Evolutionary conservation across 805 yeast species (phyloP), one percentile per base, ranked within the genome.

Genomic region (Isabelozyma gotoi): DNA sequence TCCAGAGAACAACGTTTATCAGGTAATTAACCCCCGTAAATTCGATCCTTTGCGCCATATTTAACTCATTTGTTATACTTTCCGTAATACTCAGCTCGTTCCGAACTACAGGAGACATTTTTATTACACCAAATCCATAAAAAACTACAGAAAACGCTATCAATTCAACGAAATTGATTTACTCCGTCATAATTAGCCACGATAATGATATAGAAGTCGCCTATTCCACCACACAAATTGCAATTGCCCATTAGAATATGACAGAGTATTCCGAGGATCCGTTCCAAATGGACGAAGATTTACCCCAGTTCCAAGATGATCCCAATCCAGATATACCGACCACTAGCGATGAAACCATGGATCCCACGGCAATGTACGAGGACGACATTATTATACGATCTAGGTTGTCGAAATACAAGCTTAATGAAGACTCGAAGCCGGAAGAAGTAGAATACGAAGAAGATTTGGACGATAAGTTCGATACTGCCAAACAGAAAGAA

Each of bases 221-320:
- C 16, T 31, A 14, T 14, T 4, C 17, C 7, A 20, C 17, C 5
- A 36, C 7, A 11, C 18, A 36, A 36, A 11, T 10, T 11, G 19
- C 20, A n/a, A n/a, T n/a, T n/a, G n/a, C n/a, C n/a, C n/a, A n/a
- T n/a, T 15, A n/a, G 17, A 33, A 16, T 16, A 66, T 67, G 72
- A 46, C 62, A 5, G 64, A 60, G 32, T 52, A 55, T 41, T 51
- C 58, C 27, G 73, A 68, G 32, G 70, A 61, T 46, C 75, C 76
- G 50, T 71, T 71, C 45, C 73, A 65, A 44, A 71, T 71, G 76
- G 76, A 71, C 51, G 76, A 71, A 43, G 76, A 71, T 38, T 46
- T 65, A 36, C 52, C 46, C 15, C 33, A 7, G n/a, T 34, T 16
- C 16, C 34, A 14, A 15, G 34, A 32, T n/a, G n/a, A n/a, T n/a